A percentile compares a stretch with the other conserved stretches of the same genome.
These are phyloP conservation scores for Nymphaea thermarum DNA, from an alignment of 164 flowering plant species.

Conservation along the genomic window DNA sequence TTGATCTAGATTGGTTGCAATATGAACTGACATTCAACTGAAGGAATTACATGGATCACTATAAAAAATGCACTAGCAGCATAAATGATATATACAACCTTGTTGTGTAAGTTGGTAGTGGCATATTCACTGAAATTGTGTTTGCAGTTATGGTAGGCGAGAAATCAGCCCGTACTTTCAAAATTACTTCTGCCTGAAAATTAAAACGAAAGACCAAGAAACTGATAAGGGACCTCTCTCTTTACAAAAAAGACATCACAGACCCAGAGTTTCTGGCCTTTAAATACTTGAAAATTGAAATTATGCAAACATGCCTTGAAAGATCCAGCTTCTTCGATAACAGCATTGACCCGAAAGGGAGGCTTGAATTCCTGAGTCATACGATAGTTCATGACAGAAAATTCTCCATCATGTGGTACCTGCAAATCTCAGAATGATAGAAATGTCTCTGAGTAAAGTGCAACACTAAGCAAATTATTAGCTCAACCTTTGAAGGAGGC, in stretches of 20 bases:
- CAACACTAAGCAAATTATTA: not conserved
- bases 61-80: not conserved
- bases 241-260: no score
- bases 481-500: no score
- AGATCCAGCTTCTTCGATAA: conserved; percentile 88
- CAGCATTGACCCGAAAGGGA: conserved; percentile 71
- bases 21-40: no score
- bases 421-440: conserved; percentile 7
- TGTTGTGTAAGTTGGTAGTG: conserved; percentile 67
- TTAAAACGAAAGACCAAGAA: not conserved
- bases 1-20: no score
- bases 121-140: conserved; percentile 70
- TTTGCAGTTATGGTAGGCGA: conserved; percentile 72
- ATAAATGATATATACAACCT: conserved; percentile 30
- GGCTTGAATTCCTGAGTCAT: conserved; percentile 97
- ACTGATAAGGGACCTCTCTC: no score
- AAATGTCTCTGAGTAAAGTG: not conserved
- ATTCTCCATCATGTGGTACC: conserved; percentile 98
- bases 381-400: conserved; percentile 96
- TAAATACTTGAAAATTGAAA: no score
- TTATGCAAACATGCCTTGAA: conserved; percentile 23
- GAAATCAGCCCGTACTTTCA: conserved; percentile 80
- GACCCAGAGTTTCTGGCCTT: no score
- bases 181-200: conserved; percentile 76
- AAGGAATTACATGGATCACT: not conserved